Evolutionary conservation across 169 alveolate species (phyloP).

Genomic region (Plasmodium gallinaceum): DNA sequence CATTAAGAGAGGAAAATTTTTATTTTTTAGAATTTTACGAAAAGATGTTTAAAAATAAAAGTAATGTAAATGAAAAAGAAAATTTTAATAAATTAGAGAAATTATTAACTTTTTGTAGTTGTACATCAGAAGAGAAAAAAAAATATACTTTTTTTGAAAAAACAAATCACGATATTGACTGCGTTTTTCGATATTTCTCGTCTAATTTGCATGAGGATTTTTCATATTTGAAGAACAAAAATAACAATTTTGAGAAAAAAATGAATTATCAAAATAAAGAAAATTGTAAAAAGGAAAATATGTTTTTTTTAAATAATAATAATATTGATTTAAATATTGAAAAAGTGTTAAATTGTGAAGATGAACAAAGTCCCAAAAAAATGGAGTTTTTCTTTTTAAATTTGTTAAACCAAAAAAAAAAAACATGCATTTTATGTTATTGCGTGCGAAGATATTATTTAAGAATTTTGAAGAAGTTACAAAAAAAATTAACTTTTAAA

Average conservation of each 20-base stretch:
- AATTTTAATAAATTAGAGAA: constrained; percentile 4
- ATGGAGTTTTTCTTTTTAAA: constrained; percentile 56
- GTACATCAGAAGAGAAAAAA: constrained; percentile 23
- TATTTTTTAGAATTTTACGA: constrained; percentile 48
- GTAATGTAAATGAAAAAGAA: neutral
- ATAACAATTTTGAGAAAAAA: constrained; percentile 22
- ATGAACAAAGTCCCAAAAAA: constrained; percentile 12
- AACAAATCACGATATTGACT: constrained; percentile 34
- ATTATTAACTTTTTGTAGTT: constrained; percentile 38
- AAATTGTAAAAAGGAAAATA: neutral
- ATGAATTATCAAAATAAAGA: constrained; percentile 24
- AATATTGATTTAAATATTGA: constrained; percentile 2
- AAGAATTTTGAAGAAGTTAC: constrained; percentile 29
- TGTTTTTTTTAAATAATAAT: neutral
- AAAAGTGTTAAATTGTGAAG: constrained; percentile 4
- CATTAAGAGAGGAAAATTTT: constrained; percentile 28
- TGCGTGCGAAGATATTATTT: constrained; percentile 59
- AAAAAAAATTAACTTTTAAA: constrained; percentile 35
- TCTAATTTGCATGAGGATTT: constrained; percentile 51
- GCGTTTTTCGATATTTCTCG: constrained; percentile 57
- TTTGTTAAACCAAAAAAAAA: constrained; percentile 31
- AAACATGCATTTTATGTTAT: constrained; percentile 69
- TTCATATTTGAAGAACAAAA: constrained; percentile 28
- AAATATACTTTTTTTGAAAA: constrained; percentile 28
- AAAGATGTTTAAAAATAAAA: constrained; percentile 5